phyloP scores from a whole-genome alignment of 192 early-diverging fungal genomes.

The Entophlyctis luteolus region DNA sequence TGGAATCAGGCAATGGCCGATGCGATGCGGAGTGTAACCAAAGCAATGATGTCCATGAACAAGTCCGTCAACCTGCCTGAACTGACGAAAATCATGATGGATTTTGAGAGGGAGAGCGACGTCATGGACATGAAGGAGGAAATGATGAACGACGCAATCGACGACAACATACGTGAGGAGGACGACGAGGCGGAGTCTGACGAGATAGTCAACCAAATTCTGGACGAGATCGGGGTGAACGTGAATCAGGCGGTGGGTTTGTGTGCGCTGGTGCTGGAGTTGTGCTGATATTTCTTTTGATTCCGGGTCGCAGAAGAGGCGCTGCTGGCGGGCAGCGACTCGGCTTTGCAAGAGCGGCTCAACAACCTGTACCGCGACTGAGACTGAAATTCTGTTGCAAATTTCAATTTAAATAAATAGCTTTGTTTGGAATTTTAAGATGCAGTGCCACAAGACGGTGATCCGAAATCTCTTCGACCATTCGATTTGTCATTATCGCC shows the following conservation, averaged over 20 bases:
- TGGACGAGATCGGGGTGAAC: conserved; percentile 93
- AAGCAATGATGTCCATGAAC: conserved; percentile 96
- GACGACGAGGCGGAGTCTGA: conserved; percentile 91
- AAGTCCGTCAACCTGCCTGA: conserved; percentile 86
- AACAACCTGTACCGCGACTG: conserved; percentile 83
- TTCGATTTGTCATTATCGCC: too few species aligned
- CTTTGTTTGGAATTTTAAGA: too few species aligned
- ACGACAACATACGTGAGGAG: conserved; percentile 80
- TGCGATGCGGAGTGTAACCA: conserved; percentile 92
- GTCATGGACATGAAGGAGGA: conserved; percentile 99
- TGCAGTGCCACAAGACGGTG: too few species aligned
- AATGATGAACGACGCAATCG: conserved; percentile 97
- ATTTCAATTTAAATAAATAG: too few species aligned
- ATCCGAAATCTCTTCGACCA: too few species aligned
- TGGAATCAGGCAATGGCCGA: conserved; percentile 95
- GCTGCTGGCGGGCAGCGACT: conserved; percentile 25
- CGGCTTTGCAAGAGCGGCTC: conserved; percentile 82
- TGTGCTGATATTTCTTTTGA: background rate
- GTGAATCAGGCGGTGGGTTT: conserved; percentile 66
- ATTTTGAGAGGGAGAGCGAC: conserved; percentile 91
- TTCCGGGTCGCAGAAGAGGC: conserved; percentile 24
- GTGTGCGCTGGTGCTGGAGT: too few species aligned
- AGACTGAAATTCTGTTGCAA: too few species aligned
- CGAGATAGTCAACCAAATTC: conserved; percentile 84
- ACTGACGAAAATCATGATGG: conserved; percentile 94